A percentile compares a stretch with the other conserved stretches of the same genome.
Evolutionary conservation across 768 basidiomycete species (phyloP).

Genomic region (Panaeolus papilionaceus): DNA sequence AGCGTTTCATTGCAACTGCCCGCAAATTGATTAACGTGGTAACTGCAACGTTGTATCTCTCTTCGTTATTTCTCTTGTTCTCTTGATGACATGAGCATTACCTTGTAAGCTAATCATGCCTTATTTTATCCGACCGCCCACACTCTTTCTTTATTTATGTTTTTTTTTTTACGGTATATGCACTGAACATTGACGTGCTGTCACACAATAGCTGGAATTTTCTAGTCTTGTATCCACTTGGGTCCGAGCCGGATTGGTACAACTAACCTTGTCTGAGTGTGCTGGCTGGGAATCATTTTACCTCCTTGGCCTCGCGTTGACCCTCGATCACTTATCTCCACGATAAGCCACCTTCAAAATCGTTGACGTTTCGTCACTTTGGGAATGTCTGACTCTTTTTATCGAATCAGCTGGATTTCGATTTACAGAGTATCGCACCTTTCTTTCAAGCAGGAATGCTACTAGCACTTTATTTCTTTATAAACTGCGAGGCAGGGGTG

Average conservation of each 20-base stretch:
- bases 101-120: not conserved
- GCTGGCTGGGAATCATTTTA: conserved; percentile 13
- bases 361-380: conserved; percentile 9
- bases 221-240: conserved; percentile 9
- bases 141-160: not conserved
- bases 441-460: not conserved
- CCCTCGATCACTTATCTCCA: conserved; percentile 15
- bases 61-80: conserved; percentile 10
- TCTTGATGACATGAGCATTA: not conserved
- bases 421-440: not conserved
- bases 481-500: not conserved
- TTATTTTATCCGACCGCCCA: conserved; percentile 7
- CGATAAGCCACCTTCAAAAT: conserved; percentile 12
- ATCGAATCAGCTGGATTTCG: not conserved
- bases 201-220: not conserved
- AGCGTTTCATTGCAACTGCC: conserved; percentile 10
- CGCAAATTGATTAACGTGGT: not conserved
- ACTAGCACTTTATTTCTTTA: not conserved
- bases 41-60: conserved; percentile 47
- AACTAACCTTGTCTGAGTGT: conserved; percentile 13
- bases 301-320: conserved; percentile 13
- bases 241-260: conserved; percentile 10
- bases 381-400: conserved; percentile 8
- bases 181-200: conserved; percentile 7
- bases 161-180: conserved; percentile 4